Evolutionary conservation across 2,329 filamentous ascomycete species (phyloP), one percentile per base, ranked within the genome.

Genomic region (Rhytidhysteron rufulum): DNA sequence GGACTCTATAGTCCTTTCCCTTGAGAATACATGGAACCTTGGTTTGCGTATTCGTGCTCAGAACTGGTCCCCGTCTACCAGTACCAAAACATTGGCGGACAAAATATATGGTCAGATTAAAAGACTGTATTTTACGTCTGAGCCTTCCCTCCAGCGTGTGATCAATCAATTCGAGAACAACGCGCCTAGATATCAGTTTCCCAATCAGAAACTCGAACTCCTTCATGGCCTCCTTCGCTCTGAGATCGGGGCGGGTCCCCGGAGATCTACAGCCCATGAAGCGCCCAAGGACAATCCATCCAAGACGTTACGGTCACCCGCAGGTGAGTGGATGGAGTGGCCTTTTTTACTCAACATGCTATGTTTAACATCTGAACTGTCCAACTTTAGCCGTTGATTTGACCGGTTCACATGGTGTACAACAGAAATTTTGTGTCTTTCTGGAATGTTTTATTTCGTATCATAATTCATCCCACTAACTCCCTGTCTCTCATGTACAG

Each of bases 21-120:
- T 65, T 3, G 52, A 63, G 29, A 13, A 31, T 2, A 17, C 47
- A n/a, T 60, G 51, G 45, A 43, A 45, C 3, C 11, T 64, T 0
- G 55, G 51, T 2, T 35, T 64, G 1, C 33, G 30, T 3, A 6
- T 49, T 5, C 45, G 48, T 13, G 42, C 40, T 3, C 22, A 33
- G 4, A 40, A n/a, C 3, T 55, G 51, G 48, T 61, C 60, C 2
- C 61, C 60, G 2, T 40, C 30, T 8, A 49, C 34, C 22, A 39
- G 31, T 9, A 34, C 32, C 10, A 41, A 43, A 17, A 37, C 35
- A 3, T 30, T 39, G 5, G 38, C 42, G 5, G 51, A 56, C 3
- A 49, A 43, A 13, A 41, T 54, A 2, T 49, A 42, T 15, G 39
- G 31, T 1, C 20, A 34, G 6, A 48, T 66, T 17, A 40, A 59